Percentiles rank a stretch among this genome's conserved stretches.
Conservation (phyloP, 371 early-diverging fungal species). For the Apophysomyces elegans region DNA sequence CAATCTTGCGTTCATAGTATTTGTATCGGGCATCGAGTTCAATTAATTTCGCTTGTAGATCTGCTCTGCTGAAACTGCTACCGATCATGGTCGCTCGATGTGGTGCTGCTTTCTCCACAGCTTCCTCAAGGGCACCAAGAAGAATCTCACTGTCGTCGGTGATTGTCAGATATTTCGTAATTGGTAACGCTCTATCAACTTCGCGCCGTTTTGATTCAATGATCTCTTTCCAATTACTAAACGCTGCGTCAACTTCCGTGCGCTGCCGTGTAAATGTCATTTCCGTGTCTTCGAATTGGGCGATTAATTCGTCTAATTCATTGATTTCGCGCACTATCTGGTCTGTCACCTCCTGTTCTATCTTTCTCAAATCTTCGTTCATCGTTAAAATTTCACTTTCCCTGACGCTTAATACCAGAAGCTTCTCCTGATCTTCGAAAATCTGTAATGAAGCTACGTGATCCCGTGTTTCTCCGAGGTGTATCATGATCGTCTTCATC, state of each 20-base stretch:
- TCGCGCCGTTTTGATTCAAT: slow-evolving; percentile 31
- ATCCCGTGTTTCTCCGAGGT: slow-evolving; percentile 44
- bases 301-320: slow-evolving; percentile 15
- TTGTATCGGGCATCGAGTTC: slow-evolving; percentile 63
- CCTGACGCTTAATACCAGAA: slow-evolving; percentile 12
- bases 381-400: slow-evolving; percentile 19
- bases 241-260: slow-evolving; percentile 22
- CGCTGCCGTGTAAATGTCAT: slow-evolving; percentile 23
- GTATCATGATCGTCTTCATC: slow-evolving; percentile 39
- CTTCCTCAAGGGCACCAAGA: slow-evolving; percentile 47
- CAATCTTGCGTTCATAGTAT: slow-evolving; percentile 52
- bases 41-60: slow-evolving; percentile 54
- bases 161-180: slow-evolving; percentile 32
- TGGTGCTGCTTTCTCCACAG: slow-evolving; percentile 31
- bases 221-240: slow-evolving; percentile 10
- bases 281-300: slow-evolving; percentile 23
- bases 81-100: slow-evolving; percentile 25
- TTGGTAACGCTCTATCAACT: slow-evolving; percentile 28
- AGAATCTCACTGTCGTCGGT: slow-evolving; percentile 47
- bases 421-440: slow-evolving; percentile 12
- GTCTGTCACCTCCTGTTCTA: slow-evolving; percentile 9
- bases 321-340: slow-evolving; percentile 11
- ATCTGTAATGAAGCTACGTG: slow-evolving; percentile 17
- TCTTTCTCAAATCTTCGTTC: slow-evolving; percentile 13
- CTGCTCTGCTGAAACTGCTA: slow-evolving; percentile 39